Percentiles rank a stretch among this genome's conserved stretches.
phyloP scores from a whole-genome alignment of 139 green algal genomes.

The Desmodesmus armatus region DNA sequence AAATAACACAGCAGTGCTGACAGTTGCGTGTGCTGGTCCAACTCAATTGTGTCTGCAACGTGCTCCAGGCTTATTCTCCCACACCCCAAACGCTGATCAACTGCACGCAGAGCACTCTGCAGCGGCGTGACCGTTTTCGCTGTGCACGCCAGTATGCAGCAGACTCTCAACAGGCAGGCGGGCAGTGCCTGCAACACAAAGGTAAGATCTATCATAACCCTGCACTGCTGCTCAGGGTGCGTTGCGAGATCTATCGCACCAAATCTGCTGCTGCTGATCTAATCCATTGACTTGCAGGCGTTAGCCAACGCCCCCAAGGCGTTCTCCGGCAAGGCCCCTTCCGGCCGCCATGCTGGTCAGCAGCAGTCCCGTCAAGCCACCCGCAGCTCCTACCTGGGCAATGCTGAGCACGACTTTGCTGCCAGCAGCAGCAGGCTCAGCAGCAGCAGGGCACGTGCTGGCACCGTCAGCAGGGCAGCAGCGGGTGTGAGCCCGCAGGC shows the following conservation, averaged over 20 bases:
- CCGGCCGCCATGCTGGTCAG: not conserved
- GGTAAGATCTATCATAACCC: not conserved
- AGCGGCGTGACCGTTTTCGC: too few species aligned
- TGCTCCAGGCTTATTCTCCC: not conserved
- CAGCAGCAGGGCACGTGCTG: constrained; percentile 28
- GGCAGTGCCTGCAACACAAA: not conserved
- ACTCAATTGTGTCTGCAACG: not conserved
- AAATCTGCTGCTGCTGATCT: not conserved
- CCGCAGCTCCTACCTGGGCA: constrained; percentile 26
- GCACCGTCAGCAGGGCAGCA: constrained; percentile 24
- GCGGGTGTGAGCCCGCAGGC: constrained; percentile 1
- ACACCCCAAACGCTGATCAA: constrained; percentile 6
- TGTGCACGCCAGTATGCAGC: constrained; percentile 42
- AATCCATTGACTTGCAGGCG: not conserved
- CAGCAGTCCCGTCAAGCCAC: constrained; percentile 6
- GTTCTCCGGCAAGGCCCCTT: not conserved
- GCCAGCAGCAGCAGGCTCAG: constrained; percentile 30
- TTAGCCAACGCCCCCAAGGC: not conserved
- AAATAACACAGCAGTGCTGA: not conserved
- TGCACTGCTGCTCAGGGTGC: not conserved
- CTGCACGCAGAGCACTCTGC: too few species aligned
- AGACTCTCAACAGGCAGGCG: constrained; percentile 8
- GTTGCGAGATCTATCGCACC: not conserved
- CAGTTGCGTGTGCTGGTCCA: not conserved
- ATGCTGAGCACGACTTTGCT: constrained; percentile 26